Base-by-base conservation (phyloP, 306 rosid species). In the Begonia loranthoides region DNA sequence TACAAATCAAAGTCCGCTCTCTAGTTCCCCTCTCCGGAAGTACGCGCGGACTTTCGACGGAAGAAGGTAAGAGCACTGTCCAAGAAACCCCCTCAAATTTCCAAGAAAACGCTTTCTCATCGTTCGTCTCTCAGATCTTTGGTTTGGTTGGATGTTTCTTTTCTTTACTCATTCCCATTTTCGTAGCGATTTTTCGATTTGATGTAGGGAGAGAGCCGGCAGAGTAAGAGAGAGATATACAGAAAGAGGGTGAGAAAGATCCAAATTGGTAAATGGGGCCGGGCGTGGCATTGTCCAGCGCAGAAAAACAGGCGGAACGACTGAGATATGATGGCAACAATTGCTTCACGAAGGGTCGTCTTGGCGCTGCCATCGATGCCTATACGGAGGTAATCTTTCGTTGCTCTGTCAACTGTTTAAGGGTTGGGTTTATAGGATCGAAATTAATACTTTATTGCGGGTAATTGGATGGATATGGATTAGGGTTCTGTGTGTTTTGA, bases 321-420 rank as follows among this genome's bases (percentile, higher is more conserved):
- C 84, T 80, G 36, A 59, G 79, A 66, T 56, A 62, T 2, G 78
- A 83, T 50, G 99, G 99, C 17, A 92, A 92, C 56, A 40, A 39
- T 50, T 92, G 59, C 83, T 92, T 92, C 74, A 84, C 66, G 46
- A 92, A 83, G 69, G 80, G 60, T 52, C 84, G 93, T 10, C 79
- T 74, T 19, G 78, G 79, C 13, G 99, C 99, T 12, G 96, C 99
- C 61, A 92, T 92, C 15, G 99, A 92, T 45, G 94, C 93, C 12
- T 92, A 92, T 52, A 92, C 99, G 12, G 87, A 79, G 99, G 99
- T 87, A 48, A 24, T 36, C 9, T 34, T n/a, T 16, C 22, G 0
- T 6, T 36, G n/a, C 17, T 53, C 43, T 34, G 56, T 19, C 47
- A 33, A 1, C 11, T 9, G 15, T 50, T 43, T 17, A 14, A 49